A percentile compares a stretch with the other conserved stretches of the same genome.
These are phyloP conservation scores for Astraeus odoratus DNA, from an alignment of 768 basidiomycete species.

Conservation along the genomic window DNA sequence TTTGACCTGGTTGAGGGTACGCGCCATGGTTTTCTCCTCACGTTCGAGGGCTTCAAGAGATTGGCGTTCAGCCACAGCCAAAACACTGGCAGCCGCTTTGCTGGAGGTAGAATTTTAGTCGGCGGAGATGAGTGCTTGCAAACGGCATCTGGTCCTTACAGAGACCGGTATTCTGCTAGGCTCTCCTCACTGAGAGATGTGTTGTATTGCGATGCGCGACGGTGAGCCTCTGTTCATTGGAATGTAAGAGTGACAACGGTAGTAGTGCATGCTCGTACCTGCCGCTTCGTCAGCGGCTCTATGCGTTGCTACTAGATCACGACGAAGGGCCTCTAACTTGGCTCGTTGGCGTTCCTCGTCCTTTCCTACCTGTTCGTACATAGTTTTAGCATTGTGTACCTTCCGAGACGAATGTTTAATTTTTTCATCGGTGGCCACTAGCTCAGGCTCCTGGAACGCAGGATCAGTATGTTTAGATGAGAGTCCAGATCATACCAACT, in stretches of 20 bases:
- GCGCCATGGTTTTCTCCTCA: slow-evolving; percentile 69
- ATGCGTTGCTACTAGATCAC: slow-evolving; percentile 61
- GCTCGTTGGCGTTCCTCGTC: slow-evolving; percentile 47
- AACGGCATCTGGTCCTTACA: slow-evolving; percentile 11
- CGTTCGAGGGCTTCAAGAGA: slow-evolving; percentile 71
- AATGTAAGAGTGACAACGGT: not conserved
- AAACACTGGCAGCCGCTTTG: slow-evolving; percentile 70
- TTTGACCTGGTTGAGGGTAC: slow-evolving; percentile 56
- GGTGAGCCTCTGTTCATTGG: slow-evolving; percentile 54
- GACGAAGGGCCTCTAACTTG: slow-evolving; percentile 49
- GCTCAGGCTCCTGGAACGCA: slow-evolving; percentile 65
- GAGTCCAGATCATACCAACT: slow-evolving; percentile 32
- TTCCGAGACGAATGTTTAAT: slow-evolving; percentile 83
- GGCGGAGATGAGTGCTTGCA: not conserved
- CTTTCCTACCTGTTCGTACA: slow-evolving; percentile 55
- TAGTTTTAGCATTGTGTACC: slow-evolving; percentile 58
- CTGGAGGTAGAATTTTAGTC: slow-evolving; percentile 32
- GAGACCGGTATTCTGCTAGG: slow-evolving; percentile 66
- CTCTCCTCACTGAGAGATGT: slow-evolving; percentile 77
- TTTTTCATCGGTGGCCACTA: slow-evolving; percentile 79
- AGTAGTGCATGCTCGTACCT: slow-evolving; percentile 39
- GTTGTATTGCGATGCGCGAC: slow-evolving; percentile 65
- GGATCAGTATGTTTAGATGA: not conserved
- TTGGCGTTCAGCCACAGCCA: slow-evolving; percentile 85
- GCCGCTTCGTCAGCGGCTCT: slow-evolving; percentile 71